Conservation (phyloP, 2,329 filamentous ascomycete species). For the Camptophora hylomeconis region DNA sequence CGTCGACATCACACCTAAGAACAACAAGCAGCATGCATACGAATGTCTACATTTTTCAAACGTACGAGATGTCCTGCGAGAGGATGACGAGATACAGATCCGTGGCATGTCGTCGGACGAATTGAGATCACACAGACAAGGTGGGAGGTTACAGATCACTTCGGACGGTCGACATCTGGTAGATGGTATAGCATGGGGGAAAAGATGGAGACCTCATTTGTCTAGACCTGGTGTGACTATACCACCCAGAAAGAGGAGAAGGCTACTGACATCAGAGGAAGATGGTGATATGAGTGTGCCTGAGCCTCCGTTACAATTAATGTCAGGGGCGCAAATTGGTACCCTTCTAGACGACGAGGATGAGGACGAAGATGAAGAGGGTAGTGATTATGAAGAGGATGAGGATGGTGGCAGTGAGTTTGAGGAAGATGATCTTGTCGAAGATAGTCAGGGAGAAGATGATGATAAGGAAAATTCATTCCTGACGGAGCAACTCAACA, state of each 20-base stretch:
- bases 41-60: constrained; percentile 80
- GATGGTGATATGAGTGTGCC: constrained; percentile 18
- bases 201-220: constrained; percentile 45
- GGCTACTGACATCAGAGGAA: constrained; percentile 27
- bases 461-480: constrained; percentile 2
- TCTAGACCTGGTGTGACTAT: constrained; percentile 57
- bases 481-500: no score
- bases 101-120: constrained; percentile 66
- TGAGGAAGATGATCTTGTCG: constrained; percentile 16
- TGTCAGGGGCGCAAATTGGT: constrained; percentile 4
- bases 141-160: constrained; percentile 71
- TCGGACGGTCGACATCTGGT: constrained; percentile 65
- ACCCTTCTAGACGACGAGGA: constrained; percentile 14
- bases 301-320: constrained; percentile 18
- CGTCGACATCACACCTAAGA: constrained; percentile 52
- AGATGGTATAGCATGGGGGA: constrained; percentile 75
- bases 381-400: constrained; percentile 15
- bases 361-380: constrained; percentile 21
- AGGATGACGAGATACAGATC: constrained; percentile 79
- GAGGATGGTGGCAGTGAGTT: constrained; percentile 12
- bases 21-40: constrained; percentile 38
- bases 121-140: constrained; percentile 55
- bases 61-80: constrained; percentile 56
- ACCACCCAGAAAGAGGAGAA: constrained; percentile 57
- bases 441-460: neutral